phyloP scores from a whole-genome alignment of 768 basidiomycete species.

The Tulasnella sp. region DNA sequence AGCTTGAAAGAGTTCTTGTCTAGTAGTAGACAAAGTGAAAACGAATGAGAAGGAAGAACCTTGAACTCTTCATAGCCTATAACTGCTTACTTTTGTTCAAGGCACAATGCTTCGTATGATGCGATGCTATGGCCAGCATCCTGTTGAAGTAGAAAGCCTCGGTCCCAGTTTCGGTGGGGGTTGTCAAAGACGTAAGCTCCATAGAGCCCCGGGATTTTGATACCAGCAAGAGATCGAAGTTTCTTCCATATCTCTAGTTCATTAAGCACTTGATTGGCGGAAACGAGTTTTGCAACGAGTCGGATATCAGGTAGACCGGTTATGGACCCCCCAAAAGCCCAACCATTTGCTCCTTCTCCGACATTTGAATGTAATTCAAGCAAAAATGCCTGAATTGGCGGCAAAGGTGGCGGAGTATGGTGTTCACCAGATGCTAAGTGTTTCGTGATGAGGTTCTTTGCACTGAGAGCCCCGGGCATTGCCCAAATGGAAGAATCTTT shows the following conservation, averaged over 20 bases:
- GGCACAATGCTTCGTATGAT: not conserved
- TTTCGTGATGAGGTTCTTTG: not conserved
- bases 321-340: not conserved
- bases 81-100: not conserved
- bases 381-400: not conserved
- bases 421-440: not conserved
- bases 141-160: not conserved
- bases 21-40: not conserved
- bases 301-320: not conserved
- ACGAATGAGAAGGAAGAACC: not conserved
- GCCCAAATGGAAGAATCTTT: not conserved
- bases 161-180: not conserved
- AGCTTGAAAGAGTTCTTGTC: not conserved
- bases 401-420: not conserved
- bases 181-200: not conserved
- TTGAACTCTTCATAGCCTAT: not conserved
- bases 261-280: not conserved
- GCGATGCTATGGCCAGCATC: not conserved
- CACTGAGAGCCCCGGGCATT: not conserved
- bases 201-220: not conserved
- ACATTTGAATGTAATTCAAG: not conserved
- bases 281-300: not conserved
- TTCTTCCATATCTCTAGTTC: not conserved
- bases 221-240: not conserved
- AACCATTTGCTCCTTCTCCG: not conserved